Evolutionary conservation across 2,329 filamentous ascomycete genomes (phyloP).

Genomic region (Aspergillus sergii): DNA sequence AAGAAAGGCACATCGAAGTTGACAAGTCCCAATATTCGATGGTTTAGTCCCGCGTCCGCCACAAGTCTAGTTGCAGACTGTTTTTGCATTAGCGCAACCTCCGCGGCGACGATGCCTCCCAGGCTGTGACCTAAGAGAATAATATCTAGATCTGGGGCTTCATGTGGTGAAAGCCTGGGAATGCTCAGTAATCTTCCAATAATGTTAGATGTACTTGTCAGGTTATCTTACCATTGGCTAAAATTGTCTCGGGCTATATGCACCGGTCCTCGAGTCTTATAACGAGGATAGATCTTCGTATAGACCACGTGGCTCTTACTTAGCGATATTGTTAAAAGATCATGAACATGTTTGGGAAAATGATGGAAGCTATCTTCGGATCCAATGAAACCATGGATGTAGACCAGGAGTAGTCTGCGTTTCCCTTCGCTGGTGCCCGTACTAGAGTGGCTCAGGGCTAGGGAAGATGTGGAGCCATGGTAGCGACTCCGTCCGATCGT

Average conservation of each 20-base stretch:
- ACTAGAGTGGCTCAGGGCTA: neutral
- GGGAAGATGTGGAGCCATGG: constrained; percentile 2
- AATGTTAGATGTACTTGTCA: constrained; percentile 14
- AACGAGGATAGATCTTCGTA: constrained; percentile 64
- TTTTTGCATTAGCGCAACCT: constrained; percentile 66
- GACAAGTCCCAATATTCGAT: constrained; percentile 77
- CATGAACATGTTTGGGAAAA: constrained; percentile 86
- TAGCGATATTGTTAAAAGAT: constrained; percentile 67
- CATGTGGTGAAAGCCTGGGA: constrained; percentile 71
- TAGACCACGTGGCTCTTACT: constrained; percentile 77
- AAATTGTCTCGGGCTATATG: constrained; percentile 78
- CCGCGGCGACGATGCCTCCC: constrained; percentile 80
- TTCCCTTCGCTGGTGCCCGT: constrained; percentile 8
- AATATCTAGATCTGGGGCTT: constrained; percentile 73
- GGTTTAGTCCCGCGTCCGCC: constrained; percentile 45
- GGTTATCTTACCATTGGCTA: constrained; percentile 64
- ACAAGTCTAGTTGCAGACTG: neutral
- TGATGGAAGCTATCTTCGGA: constrained; percentile 83
- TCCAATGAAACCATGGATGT: constrained; percentile 89
- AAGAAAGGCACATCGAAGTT: constrained; percentile 86
- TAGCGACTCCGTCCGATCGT: neutral
- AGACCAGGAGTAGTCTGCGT: constrained; percentile 71
- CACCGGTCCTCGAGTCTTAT: constrained; percentile 48
- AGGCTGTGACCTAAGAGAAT: constrained; percentile 87
- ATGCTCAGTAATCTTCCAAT: too few species aligned